A percentile compares a stretch with the other conserved stretches of the same genome.
Evolutionary conservation across 768 basidiomycete genomes (phyloP).

Genomic region (Amanita rubescens): DNA sequence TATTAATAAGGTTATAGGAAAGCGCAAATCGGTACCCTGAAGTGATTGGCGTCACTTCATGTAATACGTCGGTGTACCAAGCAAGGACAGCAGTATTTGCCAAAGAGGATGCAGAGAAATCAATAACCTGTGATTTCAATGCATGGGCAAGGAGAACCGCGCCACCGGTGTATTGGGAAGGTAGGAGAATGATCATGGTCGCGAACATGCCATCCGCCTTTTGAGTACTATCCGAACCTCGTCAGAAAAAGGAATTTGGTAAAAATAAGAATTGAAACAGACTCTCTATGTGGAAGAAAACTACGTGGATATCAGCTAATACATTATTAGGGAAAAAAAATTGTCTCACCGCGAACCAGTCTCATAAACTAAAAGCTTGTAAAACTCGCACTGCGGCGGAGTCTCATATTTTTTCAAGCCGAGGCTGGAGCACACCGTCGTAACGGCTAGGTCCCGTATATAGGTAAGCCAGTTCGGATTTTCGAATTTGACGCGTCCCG

Average conservation of each 20-base stretch:
- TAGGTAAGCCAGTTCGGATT: constrained; percentile 34
- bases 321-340: constrained; percentile 4
- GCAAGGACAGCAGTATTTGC: constrained; percentile 31
- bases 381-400: constrained; percentile 30
- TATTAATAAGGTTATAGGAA: constrained; percentile 43
- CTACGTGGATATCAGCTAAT: constrained; percentile 14
- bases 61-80: constrained; percentile 48
- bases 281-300: constrained; percentile 43
- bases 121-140: constrained; percentile 24
- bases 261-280: constrained; percentile 9
- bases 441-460: constrained; percentile 16
- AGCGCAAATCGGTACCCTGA: constrained; percentile 44
- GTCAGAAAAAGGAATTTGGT: not conserved
- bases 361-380: constrained; percentile 44
- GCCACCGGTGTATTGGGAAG: constrained; percentile 40
- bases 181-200: constrained; percentile 25
- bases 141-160: constrained; percentile 36
- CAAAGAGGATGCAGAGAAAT: constrained; percentile 25
- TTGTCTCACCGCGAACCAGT: constrained; percentile 43
- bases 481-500: constrained; percentile 27
- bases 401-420: constrained; percentile 25
- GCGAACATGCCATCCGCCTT: constrained; percentile 40
- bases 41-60: constrained; percentile 42
- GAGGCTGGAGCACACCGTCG: constrained; percentile 25
- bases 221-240: constrained; percentile 16